phyloP scores from a whole-genome alignment of 352 stramenopile species.

The Phytophthora quininea region DNA sequence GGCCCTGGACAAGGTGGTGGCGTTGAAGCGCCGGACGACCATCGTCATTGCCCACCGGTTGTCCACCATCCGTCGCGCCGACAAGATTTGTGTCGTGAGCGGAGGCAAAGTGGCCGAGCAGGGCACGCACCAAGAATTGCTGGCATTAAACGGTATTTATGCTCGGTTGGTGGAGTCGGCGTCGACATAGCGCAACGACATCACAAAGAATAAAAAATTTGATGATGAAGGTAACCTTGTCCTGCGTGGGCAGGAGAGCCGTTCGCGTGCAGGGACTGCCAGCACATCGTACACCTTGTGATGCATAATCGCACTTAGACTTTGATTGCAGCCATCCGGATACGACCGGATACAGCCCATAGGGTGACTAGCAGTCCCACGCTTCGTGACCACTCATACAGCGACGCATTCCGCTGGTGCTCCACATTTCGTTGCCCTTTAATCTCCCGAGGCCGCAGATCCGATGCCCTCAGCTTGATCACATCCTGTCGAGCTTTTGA shows the following conservation, averaged over 20 bases:
- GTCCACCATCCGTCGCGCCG: constrained; percentile 72
- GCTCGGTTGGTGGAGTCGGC: constrained; percentile 28
- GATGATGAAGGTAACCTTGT: not conserved
- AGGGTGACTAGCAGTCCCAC: not conserved
- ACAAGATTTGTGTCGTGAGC: constrained; percentile 95
- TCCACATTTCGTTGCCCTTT: too few species aligned
- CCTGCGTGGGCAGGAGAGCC: not conserved
- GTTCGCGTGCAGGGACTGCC: not conserved
- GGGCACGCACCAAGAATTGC: constrained; percentile 91
- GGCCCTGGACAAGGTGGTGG: constrained; percentile 37
- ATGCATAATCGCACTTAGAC: not conserved
- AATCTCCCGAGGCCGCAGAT: too few species aligned
- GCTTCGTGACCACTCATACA: not conserved
- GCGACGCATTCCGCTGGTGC: too few species aligned
- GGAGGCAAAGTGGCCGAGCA: constrained; percentile 91
- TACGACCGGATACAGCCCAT: not conserved
- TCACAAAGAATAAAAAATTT: not conserved
- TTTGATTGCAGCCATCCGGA: not conserved
- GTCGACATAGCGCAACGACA: constrained; percentile 11
- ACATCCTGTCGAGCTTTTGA: not conserved
- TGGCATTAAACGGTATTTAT: constrained; percentile 48
- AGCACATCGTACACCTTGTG: not conserved
- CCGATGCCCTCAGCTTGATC: not conserved
- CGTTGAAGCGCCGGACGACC: constrained; percentile 24
- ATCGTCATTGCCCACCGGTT: constrained; percentile 39